Base-by-base conservation (phyloP, 306 rosid species). In the Trichosanthes truncata region DNA sequence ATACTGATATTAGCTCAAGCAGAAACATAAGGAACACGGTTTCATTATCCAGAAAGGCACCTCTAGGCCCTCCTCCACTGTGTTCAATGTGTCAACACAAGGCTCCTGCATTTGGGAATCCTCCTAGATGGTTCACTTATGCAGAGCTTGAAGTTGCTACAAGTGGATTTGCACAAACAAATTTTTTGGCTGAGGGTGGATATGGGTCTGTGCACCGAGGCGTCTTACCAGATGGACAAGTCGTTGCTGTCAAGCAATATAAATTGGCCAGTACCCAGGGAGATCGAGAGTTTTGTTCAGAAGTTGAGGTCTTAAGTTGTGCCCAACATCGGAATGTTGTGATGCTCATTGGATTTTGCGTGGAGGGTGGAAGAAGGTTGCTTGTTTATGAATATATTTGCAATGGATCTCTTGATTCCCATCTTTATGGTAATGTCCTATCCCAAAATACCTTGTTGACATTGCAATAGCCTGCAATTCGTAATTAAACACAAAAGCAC, bases 131-230 rank as follows among this genome's bases (percentile, higher is more conserved):
- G 99, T 95, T 95, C 88, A 89, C 93, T 40, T 95, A 81, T 84
- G 85, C 87, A 0, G 97, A 95, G 81, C 87, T 95, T 72, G 97
- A 92, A 75, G 84, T 89, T 49, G 99, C 99, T 79, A 95, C 99
- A 0, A 83, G 91, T 71, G 93, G 97, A 18, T 95, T 95, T 89
- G 91, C 99, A 1, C 89, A 78, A 75, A 89, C 81, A 45, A 95
- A 95, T 83, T 93, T 95, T 85, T 88, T 95, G 89, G 99, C 99
- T 5, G 97, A 95, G 91, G 99, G 99, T 66, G 99, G 99, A 69
- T 95, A 86, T 83, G 99, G 99, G 62, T 92, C 99, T 7, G 97
- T 95, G 20, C 94, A 92, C 85, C 91, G 92, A 9, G 99, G 99
- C 11, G 81, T 88, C 31, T 86, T 95, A 61, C 84, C 88, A 9